Evolutionary conservation across 441 rosid species (phyloP).

Genomic region (Eruca vesicaria): DNA sequence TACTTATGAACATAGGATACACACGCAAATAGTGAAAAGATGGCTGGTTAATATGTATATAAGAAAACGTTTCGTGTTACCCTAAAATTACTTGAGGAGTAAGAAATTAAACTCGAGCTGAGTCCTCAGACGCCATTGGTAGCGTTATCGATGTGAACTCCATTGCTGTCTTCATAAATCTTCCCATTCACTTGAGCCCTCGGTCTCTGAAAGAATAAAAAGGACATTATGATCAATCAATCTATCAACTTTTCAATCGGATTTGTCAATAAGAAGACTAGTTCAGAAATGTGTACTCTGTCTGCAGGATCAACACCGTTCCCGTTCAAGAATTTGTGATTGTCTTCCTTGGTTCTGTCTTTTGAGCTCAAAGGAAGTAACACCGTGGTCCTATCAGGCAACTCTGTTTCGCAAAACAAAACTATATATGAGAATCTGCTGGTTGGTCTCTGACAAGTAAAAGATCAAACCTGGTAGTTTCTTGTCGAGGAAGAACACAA

Average conservation of each 20-base stretch:
- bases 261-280: not conserved
- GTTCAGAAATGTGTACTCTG: constrained; percentile 49
- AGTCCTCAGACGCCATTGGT: constrained; percentile 61
- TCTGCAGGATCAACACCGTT: constrained; percentile 78
- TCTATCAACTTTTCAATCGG: not conserved
- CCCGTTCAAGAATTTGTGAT: constrained; percentile 90
- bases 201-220: constrained; percentile 51
- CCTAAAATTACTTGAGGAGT: constrained; percentile 15
- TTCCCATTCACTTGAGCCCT: constrained; percentile 82
- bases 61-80: constrained; percentile 2
- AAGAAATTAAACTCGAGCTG: constrained; percentile 5
- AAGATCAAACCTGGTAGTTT: constrained; percentile 70
- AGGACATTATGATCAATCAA: not conserved
- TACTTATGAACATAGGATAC: not conserved
- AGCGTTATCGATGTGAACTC: constrained; percentile 49
- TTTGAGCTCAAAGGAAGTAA: constrained; percentile 66
- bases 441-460: not conserved
- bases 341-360: constrained; percentile 88
- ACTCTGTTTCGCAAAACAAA: constrained; percentile 50
- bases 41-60: not conserved
- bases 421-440: constrained; percentile 14
- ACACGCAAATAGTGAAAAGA: not conserved
- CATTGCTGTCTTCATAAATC: constrained; percentile 50
- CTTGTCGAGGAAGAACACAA: constrained; percentile 94
- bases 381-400: constrained; percentile 72